Conservation (phyloP, 352 stramenopile genomes). For the Peronospora destructor region DNA sequence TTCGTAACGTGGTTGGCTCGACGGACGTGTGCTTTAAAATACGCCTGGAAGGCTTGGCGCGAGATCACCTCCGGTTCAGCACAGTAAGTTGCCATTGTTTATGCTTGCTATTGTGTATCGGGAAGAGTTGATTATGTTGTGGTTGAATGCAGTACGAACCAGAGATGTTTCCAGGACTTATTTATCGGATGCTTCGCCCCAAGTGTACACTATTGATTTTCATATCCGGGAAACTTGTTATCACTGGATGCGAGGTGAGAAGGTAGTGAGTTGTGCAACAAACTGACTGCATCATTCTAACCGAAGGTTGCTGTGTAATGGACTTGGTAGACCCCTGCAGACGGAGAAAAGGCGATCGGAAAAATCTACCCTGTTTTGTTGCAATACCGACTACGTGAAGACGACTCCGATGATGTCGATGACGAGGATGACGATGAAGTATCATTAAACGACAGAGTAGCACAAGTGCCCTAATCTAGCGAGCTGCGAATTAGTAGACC, state of each 20-base stretch:
- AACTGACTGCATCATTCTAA: slow-evolving; percentile 1
- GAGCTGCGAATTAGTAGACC: slow-evolving; percentile 14
- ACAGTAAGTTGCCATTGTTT: slow-evolving; percentile 33
- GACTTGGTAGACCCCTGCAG: slow-evolving; percentile 15
- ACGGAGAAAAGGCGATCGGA: slow-evolving; percentile 41
- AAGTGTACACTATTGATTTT: slow-evolving; percentile 99
- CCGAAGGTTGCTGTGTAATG: neutral
- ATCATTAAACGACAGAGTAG: slow-evolving; percentile 13
- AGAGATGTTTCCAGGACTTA: slow-evolving; percentile 98
- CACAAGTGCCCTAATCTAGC: slow-evolving; percentile 29
- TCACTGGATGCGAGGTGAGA: slow-evolving; percentile 87
- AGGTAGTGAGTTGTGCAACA: neutral
- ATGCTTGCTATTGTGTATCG: neutral
- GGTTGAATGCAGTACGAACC: slow-evolving; percentile 89
- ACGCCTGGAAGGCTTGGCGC: slow-evolving; percentile 62
- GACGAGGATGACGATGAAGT: slow-evolving; percentile 6
- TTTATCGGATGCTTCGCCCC: slow-evolving; percentile 96
- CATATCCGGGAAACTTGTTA: slow-evolving; percentile 97
- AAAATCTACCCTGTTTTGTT: slow-evolving; percentile 56
- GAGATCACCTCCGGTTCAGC: slow-evolving; percentile 55
- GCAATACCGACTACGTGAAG: slow-evolving; percentile 37
- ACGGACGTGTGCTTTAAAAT: slow-evolving; percentile 88
- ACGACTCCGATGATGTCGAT: slow-evolving; percentile 21
- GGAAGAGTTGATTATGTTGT: slow-evolving; percentile 1
- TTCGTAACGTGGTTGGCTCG: slow-evolving; percentile 87